Evolutionary conservation across 805 yeast genomes (phyloP).

Genomic region (Yamadazyma tumulicola): DNA sequence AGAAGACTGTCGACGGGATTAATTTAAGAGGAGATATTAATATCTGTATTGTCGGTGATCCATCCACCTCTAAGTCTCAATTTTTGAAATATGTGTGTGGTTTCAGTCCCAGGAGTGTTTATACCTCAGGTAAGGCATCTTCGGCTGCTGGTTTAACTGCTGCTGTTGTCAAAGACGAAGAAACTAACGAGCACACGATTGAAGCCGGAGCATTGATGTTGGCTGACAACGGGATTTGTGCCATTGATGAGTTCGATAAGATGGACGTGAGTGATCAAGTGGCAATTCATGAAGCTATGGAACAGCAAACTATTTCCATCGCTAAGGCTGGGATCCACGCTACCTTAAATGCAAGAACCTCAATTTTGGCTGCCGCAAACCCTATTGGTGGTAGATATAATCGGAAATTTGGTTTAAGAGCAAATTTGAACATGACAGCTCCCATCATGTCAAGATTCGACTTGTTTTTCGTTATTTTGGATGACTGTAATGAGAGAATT

Average conservation of each 20-base stretch:
- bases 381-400: conserved; percentile 97
- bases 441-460: conserved; percentile 99
- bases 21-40: conserved; percentile 95
- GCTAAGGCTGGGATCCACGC: conserved; percentile 99
- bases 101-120: conserved; percentile 90
- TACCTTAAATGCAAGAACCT: conserved; percentile 92
- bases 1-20: conserved; percentile 89
- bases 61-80: conserved; percentile 95
- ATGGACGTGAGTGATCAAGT: conserved; percentile 96
- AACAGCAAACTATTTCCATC: conserved; percentile 96
- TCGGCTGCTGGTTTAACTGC: conserved; percentile 99
- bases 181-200: conserved; percentile 92
- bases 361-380: conserved; percentile 97
- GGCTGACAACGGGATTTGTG: conserved; percentile 97
- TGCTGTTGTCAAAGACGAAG: conserved; percentile 95
- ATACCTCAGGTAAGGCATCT: conserved; percentile 97
- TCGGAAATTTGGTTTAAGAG: conserved; percentile 75
- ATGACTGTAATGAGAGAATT: conserved; percentile 87
- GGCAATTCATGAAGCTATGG: conserved; percentile 99
- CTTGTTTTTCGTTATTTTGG: conserved; percentile 88
- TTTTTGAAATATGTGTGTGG: conserved; percentile 89
- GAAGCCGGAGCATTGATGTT: conserved; percentile 99
- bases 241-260: conserved; percentile 97
- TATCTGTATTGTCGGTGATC: conserved; percentile 95
- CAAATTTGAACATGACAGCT: conserved; percentile 92